A percentile compares a stretch with the other conserved stretches of the same genome.
Evolutionary conservation across 2,329 filamentous ascomycete species (phyloP).

Genomic region (Sordariomycetes sp.): DNA sequence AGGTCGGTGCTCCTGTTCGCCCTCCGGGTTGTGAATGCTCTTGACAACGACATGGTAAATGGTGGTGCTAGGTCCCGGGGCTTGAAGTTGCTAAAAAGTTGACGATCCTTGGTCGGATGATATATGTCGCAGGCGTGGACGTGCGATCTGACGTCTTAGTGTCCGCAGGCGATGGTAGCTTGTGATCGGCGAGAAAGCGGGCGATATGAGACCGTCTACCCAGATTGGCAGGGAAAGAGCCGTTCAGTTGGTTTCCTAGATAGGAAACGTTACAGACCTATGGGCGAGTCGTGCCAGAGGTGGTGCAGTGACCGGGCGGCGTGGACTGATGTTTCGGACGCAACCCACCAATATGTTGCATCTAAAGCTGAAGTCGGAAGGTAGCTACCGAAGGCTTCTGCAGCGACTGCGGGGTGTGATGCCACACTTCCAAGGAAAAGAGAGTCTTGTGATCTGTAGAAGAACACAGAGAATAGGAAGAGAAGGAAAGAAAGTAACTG

Average conservation of each 20-base stretch:
- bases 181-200: too few species aligned
- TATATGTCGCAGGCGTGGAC: neutral
- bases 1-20: conserved; percentile 41
- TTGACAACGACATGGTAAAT: conserved; percentile 48
- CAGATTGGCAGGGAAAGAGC: too few species aligned
- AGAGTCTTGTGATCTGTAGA: neutral
- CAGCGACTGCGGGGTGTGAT: neutral
- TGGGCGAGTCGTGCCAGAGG: too few species aligned
- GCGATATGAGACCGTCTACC: too few species aligned
- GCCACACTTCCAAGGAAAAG: too few species aligned
- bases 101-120: too few species aligned
- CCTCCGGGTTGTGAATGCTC: conserved; percentile 65
- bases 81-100: too few species aligned
- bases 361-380: conserved; percentile 8
- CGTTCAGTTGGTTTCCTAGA: conserved; percentile 1
- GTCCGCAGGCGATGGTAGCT: too few species aligned
- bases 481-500: too few species aligned
- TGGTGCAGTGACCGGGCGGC: conserved; percentile 1
- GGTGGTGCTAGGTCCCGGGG: too few species aligned
- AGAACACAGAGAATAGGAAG: neutral
- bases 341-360: conserved; percentile 3
- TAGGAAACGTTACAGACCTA: conserved; percentile 7
- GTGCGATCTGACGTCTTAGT: too few species aligned
- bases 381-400: conserved; percentile 8
- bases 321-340: conserved; percentile 3